Base-by-base conservation (phyloP, 1,284 basidiomycete genomes). In the Pseudozyma thailandica region DNA sequence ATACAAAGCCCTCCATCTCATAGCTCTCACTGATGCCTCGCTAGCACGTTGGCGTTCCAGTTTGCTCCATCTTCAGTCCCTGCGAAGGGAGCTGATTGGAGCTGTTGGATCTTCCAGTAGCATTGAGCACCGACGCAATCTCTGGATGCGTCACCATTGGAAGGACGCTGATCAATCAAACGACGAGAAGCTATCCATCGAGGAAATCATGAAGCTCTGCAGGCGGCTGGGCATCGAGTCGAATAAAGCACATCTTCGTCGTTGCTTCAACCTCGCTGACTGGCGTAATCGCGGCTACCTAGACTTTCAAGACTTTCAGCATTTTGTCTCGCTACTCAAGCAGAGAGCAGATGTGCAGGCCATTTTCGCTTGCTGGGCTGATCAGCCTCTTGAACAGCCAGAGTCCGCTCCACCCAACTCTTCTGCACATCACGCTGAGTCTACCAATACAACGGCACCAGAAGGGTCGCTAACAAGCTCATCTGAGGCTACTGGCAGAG, bases 1-100 rank as follows among this genome's bases (percentile, higher is more conserved):
- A 44, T 97, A 94, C 88, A 98, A 97, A 85, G 91, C 92, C 0
- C 87, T 96, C 13, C 93, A 98, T 79, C 87, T 97, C 57, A 88
- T 98, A 61, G 92, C 93, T 0, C 85, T 89, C 1, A 89, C 90
- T 0, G 84, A 85, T 47, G 89, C 91, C 23, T 86, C 89, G 0
- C 90, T 92, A 77, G 84, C 86, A 5, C 72, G 85, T 6, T 87
- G 86, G 86, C 79, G 85, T 23, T 64, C 74, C 9, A 85, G 86
- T 15, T 82, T 88, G 5, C 81, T 83, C 25, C 77, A 77, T 8
- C 80, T 88, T 12, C 83, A 85, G 6, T 52, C 64, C 6, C 73
- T 80, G 9, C 72, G 81, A 20, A 58, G 74, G 26, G 75, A 75
- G 42, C 61, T 81, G 3, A 44, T 73, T 1, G 74, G 75, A 23